Evolutionary conservation across 148 eudicot genomes (phyloP), one percentile per base, ranked within the genome.

Genomic region (Drosera capensis): DNA sequence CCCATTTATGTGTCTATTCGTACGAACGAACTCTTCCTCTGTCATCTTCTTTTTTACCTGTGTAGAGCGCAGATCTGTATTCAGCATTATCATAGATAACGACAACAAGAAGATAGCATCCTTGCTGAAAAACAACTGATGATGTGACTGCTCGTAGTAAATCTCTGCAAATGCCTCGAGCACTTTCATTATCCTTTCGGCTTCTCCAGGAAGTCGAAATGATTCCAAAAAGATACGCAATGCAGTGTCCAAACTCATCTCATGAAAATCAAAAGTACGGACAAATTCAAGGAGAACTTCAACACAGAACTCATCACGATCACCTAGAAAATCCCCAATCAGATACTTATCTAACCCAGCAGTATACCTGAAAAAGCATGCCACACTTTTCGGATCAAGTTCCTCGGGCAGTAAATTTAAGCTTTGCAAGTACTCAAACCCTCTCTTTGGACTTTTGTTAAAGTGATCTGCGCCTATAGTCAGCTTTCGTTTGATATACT

Each of bases 41-140:
- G 57, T 60, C 64, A 60, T 60, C 58, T 60, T 60, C 46, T 46
- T 60, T 48, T 45, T 60, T 40, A 60, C 64, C 29, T 60, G 64
- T 43, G 30, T 52, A 45, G 52, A 51, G 46, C 52, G 64, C 24
- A 51, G 64, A 39, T 60, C 64, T 14, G 64, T 60, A 51, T 61
- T 61, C 21, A 61, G 66, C 66, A 61, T 16, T 46, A 61, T 61
- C 7, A 61, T 23, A 9, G 66, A 61, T 53, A 53, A 61, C 1
- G 66, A 61, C 51, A 61, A 18, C 48, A 54, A 23, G 25, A 54
- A 52, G 8, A 54, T 54, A 61, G 66, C 59, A 48, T 61, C 66
- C 23, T 47, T 54, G 54, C 54, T 40, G 7, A 46, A 59, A 6
- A 61, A 36, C 16, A 61, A 46, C n/a, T n/a, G n/a, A 7, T 54